These are phyloP conservation scores for Suillus variegatus DNA, from an alignment of 768 basidiomycete species.

Conservation along the genomic window DNA sequence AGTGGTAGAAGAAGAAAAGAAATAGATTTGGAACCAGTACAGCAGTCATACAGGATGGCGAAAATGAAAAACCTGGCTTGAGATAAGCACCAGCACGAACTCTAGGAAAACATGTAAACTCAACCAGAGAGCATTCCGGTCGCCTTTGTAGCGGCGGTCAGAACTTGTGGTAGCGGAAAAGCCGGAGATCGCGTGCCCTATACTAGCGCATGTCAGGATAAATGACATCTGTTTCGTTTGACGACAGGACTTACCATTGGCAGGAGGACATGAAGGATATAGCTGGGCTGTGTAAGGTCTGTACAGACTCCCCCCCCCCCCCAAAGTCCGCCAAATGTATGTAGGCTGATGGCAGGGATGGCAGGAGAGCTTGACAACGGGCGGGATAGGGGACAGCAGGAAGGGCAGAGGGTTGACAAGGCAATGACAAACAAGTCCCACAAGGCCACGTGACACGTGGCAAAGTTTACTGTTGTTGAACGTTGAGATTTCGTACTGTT, in stretches of 20 bases:
- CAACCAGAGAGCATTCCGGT: constrained; percentile 8
- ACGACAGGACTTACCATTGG: constrained; percentile 23
- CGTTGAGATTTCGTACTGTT: too few species aligned
- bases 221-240: background rate
- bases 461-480: too few species aligned
- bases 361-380: too few species aligned
- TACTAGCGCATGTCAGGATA: background rate
- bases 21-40: constrained; percentile 40
- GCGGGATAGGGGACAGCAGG: too few species aligned
- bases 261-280: too few species aligned
- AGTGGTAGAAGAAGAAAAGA: constrained; percentile 37
- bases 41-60: constrained; percentile 35
- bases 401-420: constrained; percentile 31
- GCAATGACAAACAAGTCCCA: too few species aligned
- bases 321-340: too few species aligned
- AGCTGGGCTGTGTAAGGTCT: too few species aligned
- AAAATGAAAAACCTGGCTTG: constrained; percentile 37
- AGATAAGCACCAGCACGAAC: constrained; percentile 29
- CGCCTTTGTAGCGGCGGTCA: background rate
- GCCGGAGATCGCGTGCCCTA: constrained; percentile 9
- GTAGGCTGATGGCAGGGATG: too few species aligned
- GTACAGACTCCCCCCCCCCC: too few species aligned
- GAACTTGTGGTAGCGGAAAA: constrained; percentile 10
- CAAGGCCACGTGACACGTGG: too few species aligned
- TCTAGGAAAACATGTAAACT: constrained; percentile 28